These are phyloP conservation scores for Neocucurbitaria cava DNA, from an alignment of 2,329 filamentous ascomycete species.

Conservation along the genomic window DNA sequence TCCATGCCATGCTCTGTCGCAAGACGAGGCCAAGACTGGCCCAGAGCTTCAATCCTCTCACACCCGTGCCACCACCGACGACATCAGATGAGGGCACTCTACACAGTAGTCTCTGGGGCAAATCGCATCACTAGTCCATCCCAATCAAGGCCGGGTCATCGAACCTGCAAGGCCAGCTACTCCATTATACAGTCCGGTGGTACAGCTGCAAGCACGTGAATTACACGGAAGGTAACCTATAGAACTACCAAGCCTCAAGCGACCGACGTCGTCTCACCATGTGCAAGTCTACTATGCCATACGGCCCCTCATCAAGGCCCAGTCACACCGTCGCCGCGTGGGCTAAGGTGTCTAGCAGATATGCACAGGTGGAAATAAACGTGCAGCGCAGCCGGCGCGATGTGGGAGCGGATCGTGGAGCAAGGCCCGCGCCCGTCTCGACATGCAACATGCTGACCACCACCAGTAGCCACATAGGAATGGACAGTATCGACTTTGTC, in stretches of 20 bases:
- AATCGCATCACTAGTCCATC: constrained; percentile 23
- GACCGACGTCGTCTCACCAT: constrained; percentile 35
- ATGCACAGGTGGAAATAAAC: constrained; percentile 51
- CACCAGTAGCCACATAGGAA: constrained; percentile 10
- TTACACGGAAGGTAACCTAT: constrained; percentile 21
- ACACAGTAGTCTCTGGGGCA: too few relatives aligned
- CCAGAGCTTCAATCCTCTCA: constrained; percentile 19
- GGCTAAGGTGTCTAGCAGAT: constrained; percentile 35
- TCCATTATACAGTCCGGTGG: constrained; percentile 21
- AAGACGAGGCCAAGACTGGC: constrained; percentile 36
- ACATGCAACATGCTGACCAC: constrained; percentile 46
- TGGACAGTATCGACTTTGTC: constrained; percentile 5
- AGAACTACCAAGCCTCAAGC: constrained; percentile 35
- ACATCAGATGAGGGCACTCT: constrained; percentile 29
- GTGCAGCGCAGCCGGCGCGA: constrained; percentile 51
- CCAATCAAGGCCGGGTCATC: constrained; percentile 4
- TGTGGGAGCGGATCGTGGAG: constrained; percentile 48
- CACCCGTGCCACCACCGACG: constrained; percentile 39
- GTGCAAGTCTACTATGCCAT: constrained; percentile 21
- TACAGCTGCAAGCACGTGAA: constrained; percentile 21
- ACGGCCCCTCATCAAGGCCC: constrained; percentile 18
- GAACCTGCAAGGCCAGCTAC: constrained; percentile 17
- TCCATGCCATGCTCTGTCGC: constrained; percentile 7
- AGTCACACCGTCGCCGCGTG: constrained; percentile 46
- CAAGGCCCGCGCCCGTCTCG: constrained; percentile 39